These are phyloP conservation scores for Coemansia sp. DNA, from an alignment of 192 early-diverging fungal species.

Conservation along the genomic window DNA sequence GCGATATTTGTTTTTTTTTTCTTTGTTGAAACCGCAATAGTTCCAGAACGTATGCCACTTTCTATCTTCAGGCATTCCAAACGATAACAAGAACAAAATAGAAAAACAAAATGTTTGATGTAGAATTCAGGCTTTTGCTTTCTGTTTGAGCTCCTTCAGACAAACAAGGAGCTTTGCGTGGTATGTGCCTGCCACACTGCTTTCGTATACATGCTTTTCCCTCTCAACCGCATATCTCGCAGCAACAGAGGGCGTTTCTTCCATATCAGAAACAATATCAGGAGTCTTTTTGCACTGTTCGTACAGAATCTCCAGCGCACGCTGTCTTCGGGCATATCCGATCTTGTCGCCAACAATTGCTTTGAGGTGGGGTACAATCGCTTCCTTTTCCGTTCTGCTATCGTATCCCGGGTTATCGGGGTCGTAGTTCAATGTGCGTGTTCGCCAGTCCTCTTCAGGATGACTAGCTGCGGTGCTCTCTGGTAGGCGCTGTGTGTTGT, in stretches of 20 bases:
- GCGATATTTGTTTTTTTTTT: no score
- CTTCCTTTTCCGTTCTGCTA: conserved; percentile 11
- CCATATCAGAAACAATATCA: not conserved
- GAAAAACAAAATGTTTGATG: not conserved
- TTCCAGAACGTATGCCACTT: no score
- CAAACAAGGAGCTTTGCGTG: conserved; percentile 28
- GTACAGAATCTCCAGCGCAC: conserved; percentile 24
- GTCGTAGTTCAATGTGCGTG: conserved; percentile 45
- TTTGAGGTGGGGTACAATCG: conserved; percentile 24
- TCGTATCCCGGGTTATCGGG: conserved; percentile 22
- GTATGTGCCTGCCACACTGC: conserved; percentile 33
- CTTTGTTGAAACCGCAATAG: no score
- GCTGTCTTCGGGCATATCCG: conserved; percentile 31
- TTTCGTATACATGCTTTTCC: conserved; percentile 18
- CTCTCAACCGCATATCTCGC: conserved; percentile 24
- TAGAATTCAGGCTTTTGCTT: conserved; percentile 1
- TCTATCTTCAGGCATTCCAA: no score
- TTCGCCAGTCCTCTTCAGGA: conserved; percentile 19
- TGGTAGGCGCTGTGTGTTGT: not conserved
- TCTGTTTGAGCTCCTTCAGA: conserved; percentile 29
- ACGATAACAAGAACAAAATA: not conserved
- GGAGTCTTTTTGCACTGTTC: not conserved
- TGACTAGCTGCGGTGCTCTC: not conserved
- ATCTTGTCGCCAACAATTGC: conserved; percentile 35
- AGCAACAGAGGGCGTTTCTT: conserved; percentile 13